phyloP scores from a whole-genome alignment of 164 flowering plant genomes.

The Kingdonia uniflora region DNA sequence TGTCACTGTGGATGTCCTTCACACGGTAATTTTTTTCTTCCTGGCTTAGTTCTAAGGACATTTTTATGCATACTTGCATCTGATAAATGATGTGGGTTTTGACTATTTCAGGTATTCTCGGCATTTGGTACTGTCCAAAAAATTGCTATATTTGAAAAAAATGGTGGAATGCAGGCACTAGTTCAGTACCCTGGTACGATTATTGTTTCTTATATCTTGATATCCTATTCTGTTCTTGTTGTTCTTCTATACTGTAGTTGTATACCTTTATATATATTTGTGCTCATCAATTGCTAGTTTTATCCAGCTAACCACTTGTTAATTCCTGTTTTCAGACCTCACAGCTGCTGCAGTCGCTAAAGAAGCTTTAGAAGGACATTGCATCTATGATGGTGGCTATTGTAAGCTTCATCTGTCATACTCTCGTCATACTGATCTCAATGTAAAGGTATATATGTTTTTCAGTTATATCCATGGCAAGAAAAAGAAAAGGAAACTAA shows the following conservation, averaged over 20 bases:
- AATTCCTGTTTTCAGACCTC: constrained; percentile 37
- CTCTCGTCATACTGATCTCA: constrained; percentile 99
- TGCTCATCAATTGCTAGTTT: not conserved
- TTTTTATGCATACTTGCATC: too few relatives aligned
- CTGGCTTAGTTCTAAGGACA: too few relatives aligned
- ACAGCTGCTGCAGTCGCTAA: constrained; percentile 70
- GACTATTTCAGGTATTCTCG: constrained; percentile 59
- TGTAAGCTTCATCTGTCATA: constrained; percentile 99
- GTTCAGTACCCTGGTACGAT: constrained; percentile 75
- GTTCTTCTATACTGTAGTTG: too few relatives aligned
- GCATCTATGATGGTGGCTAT: constrained; percentile 99
- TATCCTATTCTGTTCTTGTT: not conserved
- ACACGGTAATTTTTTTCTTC: constrained; percentile 39
- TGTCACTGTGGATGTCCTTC: constrained; percentile 85
- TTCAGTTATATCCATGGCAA: constrained; percentile 1
- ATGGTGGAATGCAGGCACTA: constrained; percentile 81
- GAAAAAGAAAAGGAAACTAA: not conserved
- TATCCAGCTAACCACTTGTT: not conserved
- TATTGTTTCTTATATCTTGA: not conserved
- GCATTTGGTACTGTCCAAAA: constrained; percentile 84
- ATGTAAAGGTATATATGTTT: constrained; percentile 63
- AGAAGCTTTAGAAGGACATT: constrained; percentile 81
- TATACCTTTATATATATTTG: too few relatives aligned
- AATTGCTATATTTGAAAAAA: constrained; percentile 95
- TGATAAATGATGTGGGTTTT: not conserved